phyloP scores from a whole-genome alignment of 2,329 filamentous ascomycete genomes.

The Aspergillus floridensis region DNA sequence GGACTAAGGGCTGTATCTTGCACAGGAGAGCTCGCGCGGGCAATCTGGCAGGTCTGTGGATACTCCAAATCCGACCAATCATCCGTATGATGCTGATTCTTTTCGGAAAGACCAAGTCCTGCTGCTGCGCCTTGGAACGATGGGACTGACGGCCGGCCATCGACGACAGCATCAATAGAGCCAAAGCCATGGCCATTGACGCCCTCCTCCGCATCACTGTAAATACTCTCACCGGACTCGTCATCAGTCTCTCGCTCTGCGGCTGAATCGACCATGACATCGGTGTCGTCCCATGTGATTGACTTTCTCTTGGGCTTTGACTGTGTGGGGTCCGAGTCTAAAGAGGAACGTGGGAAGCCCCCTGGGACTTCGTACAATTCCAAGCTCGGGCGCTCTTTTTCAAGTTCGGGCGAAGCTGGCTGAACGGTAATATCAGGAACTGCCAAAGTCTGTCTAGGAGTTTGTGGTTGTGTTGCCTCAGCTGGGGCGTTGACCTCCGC shows the following conservation, averaged over 20 bases:
- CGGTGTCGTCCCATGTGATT: not conserved
- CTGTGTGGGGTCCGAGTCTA: conserved; percentile 19
- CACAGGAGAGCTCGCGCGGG: conserved; percentile 22
- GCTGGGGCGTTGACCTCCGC: conserved; percentile 10
- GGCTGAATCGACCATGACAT: conserved; percentile 7
- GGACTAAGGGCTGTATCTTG: conserved; percentile 15
- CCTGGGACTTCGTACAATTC: conserved; percentile 57
- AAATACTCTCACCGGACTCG: conserved; percentile 46
- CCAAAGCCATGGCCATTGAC: conserved; percentile 47
- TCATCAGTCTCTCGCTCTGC: conserved; percentile 33
- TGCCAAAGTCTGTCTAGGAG: conserved; percentile 13
- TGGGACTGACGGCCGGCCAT: conserved; percentile 11
- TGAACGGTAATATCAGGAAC: conserved; percentile 48
- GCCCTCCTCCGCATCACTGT: conserved; percentile 47
- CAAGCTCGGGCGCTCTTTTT: conserved; percentile 36
- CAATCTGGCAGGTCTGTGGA: conserved; percentile 19
- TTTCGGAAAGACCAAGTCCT: not conserved
- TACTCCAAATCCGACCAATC: conserved; percentile 5
- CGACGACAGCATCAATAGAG: conserved; percentile 50
- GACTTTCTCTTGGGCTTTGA: conserved; percentile 10
- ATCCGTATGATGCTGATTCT: not conserved
- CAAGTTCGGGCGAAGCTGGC: conserved; percentile 47
- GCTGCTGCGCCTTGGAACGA: not conserved
- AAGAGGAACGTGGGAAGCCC: conserved; percentile 50
- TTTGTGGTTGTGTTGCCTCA: conserved; percentile 5